Percentiles rank a stretch among this genome's conserved stretches.
phyloP scores from a whole-genome alignment of 192 early-diverging fungal species.

The Umbelopsis ramanniana region DNA sequence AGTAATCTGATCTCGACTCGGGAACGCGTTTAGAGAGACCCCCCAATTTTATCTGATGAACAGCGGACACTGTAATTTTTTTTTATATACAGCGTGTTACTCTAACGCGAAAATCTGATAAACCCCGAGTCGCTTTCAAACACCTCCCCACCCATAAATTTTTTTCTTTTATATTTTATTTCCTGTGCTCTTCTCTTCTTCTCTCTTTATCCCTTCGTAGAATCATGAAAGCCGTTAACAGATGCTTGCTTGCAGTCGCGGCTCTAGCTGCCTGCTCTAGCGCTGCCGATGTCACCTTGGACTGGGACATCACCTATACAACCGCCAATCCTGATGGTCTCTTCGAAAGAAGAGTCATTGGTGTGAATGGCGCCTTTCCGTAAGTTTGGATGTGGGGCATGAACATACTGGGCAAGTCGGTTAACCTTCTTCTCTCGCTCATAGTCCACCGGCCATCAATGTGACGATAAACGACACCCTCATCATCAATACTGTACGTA shows the following conservation, averaged over 20 bases:
- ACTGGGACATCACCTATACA: slow-evolving; percentile 75
- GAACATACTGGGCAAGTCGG: not conserved
- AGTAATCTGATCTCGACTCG: slow-evolving; percentile 13
- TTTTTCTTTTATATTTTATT: not conserved
- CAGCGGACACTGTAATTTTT: not conserved
- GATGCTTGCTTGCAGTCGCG: not conserved
- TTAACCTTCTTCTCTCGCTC: not conserved
- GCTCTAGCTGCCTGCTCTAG: slow-evolving; percentile 34
- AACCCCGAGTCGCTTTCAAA: not conserved
- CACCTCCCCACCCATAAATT: not conserved
- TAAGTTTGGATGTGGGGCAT: slow-evolving; percentile 33
- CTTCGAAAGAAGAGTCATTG: slow-evolving; percentile 65
- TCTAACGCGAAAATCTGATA: not conserved
- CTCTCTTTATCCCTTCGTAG: not conserved
- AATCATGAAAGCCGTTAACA: slow-evolving; percentile 20
- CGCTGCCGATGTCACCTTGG: slow-evolving; percentile 63
- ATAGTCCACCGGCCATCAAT: slow-evolving; percentile 52
- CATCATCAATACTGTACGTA: slow-evolving; percentile 49
- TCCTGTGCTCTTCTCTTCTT: not conserved
- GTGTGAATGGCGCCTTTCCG: slow-evolving; percentile 71
- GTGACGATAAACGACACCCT: slow-evolving; percentile 51
- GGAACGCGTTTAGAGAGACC: not conserved
- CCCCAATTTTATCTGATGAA: not conserved
- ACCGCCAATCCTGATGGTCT: slow-evolving; percentile 71
- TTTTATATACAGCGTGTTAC: not conserved